Evolutionary conservation across 2,329 filamentous ascomycete species (phyloP), one percentile per base, ranked within the genome.

Genomic region (Lachnellula subtilissima): DNA sequence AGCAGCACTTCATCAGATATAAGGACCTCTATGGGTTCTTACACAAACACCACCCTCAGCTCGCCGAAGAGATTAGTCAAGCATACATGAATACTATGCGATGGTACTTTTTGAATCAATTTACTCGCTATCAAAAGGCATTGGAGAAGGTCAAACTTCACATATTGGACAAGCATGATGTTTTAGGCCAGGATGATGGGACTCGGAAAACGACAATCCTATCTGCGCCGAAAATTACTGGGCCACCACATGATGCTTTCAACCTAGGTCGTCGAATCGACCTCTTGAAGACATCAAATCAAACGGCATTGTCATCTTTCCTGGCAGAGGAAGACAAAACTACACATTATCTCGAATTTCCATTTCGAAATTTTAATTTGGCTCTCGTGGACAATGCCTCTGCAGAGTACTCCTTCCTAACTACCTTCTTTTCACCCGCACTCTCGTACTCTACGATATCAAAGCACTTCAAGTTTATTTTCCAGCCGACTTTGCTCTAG

Each of bases 31-130:
- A 87, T 72, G 80, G 83, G 5, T 99, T 97, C 68, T 78, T 99
- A 35, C 85, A 90, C 57, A 86, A 83, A 64, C 88, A 93, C 62
- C 91, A 97, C 66, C 77, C 88, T 1, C 79, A 83, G n/a, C 82
- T 99, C 5, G 91, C 90, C 8, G 87, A 92, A 52, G 90, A 99
- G 72, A 96, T 99, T 62, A 86, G 86, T 8, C 88, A 91, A 70
- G 94, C 95, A 3, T 99, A 99, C 68, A 87, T 95, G 75, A 96
- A 97, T 71, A 99, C 95, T 0, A 99, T 99, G 91, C 85, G 91
- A 52, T 99, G 94, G 94, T 99, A 99, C 69, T 97, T 97, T 70
- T 75, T 88, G 52, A 94, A 88, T 62, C 90, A 97, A 70, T 99
- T 99, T 69, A 85, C 83, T 3, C 86, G 93, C 36, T 99, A 99